A percentile compares a stretch with the other conserved stretches of the same genome.
Evolutionary conservation across 768 basidiomycete genomes (phyloP).

Genomic region (Hypholoma fasciculare): DNA sequence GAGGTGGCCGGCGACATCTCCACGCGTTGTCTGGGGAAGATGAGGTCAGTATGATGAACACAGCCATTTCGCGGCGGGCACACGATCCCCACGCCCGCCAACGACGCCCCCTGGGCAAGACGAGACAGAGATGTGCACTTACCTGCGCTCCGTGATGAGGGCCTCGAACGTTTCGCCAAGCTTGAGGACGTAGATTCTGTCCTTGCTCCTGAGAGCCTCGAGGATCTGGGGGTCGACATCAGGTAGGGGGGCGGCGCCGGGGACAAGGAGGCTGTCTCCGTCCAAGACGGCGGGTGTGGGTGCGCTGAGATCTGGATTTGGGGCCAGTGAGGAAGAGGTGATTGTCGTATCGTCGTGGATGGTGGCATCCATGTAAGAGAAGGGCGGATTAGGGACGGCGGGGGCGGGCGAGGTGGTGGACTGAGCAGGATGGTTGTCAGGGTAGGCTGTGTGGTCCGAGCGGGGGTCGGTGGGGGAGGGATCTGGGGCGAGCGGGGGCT

Average conservation of each 20-base stretch:
- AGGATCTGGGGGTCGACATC: conserved; percentile 81
- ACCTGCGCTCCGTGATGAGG: conserved; percentile 77
- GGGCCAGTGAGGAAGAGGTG: conserved; percentile 20
- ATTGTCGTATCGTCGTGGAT: conserved; percentile 14
- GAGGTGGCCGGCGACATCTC: conserved; percentile 72
- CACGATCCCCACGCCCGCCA: neutral
- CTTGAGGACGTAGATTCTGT: conserved; percentile 84
- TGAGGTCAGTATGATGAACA: conserved; percentile 20
- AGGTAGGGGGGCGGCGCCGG: conserved; percentile 16
- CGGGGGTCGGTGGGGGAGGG: conserved; percentile 14
- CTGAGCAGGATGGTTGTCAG: conserved; percentile 7
- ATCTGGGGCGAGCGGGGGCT: conserved; percentile 11
- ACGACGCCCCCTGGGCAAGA: neutral
- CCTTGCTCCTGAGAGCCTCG: conserved; percentile 86
- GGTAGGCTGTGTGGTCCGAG: conserved; percentile 13
- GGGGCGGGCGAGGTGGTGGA: conserved; percentile 14
- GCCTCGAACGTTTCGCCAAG: conserved; percentile 86
- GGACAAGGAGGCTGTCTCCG: conserved; percentile 15
- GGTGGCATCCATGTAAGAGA: conserved; percentile 18
- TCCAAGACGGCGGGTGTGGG: conserved; percentile 11
- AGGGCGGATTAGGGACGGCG: conserved; percentile 12
- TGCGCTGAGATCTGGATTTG: conserved; percentile 11
- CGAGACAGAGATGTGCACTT: conserved; percentile 27
- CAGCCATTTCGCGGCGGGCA: neutral
- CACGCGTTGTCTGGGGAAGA: conserved; percentile 50